Evolutionary conservation across 2,329 filamentous ascomycete species (phyloP).

Genomic region (Penicillium sp.): DNA sequence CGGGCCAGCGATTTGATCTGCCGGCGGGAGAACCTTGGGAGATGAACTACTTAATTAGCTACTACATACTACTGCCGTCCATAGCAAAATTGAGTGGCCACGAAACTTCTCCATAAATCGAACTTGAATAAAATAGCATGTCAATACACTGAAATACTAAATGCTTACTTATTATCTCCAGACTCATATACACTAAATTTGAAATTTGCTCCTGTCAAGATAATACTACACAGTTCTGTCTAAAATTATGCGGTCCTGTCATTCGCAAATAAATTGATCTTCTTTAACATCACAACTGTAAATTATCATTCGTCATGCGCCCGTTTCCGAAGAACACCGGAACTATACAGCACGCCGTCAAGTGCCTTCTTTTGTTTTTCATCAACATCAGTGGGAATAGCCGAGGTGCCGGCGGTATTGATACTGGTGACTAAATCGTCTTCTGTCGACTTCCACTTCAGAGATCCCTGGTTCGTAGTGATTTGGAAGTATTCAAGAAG

Average conservation of each 20-base stretch:
- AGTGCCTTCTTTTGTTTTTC: conserved; percentile 38
- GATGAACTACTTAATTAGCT: neutral
- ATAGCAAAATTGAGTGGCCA: neutral
- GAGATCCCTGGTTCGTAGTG: conserved; percentile 19
- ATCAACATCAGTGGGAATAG: conserved; percentile 28
- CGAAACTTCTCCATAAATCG: too few species aligned
- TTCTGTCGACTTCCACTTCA: conserved; percentile 30
- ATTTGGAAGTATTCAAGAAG: conserved; percentile 38
- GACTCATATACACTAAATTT: too few species aligned
- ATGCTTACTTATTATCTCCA: too few species aligned
- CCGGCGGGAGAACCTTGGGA: conserved; percentile 13
- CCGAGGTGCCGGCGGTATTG: conserved; percentile 36
- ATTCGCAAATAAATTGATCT: too few species aligned
- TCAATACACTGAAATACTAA: too few species aligned
- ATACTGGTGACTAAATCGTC: conserved; percentile 29
- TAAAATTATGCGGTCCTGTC: too few species aligned
- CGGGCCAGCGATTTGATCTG: conserved; percentile 16
- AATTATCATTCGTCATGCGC: conserved; percentile 25
- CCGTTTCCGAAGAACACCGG: conserved; percentile 48
- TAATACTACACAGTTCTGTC: too few species aligned
- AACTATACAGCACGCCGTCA: conserved; percentile 41
- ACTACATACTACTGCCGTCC: neutral
- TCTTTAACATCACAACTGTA: neutral
- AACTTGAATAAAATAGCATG: too few species aligned
- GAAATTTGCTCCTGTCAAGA: too few species aligned